These are phyloP conservation scores for Oxytropis ochrocephala DNA, from an alignment of 306 rosid genomes.

Conservation along the genomic window DNA sequence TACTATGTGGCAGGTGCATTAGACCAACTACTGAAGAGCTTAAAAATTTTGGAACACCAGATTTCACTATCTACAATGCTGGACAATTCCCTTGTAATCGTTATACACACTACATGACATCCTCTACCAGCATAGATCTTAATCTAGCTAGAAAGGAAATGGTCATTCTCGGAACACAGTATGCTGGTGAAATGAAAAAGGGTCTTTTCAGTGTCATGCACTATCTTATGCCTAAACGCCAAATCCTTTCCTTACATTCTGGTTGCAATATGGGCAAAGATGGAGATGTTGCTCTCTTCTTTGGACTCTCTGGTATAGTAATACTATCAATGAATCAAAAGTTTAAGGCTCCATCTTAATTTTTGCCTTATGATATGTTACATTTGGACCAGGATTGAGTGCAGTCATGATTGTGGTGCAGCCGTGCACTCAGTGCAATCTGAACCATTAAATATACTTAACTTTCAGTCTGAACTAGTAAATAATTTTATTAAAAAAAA, in stretches of 20 bases:
- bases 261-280: slow-evolving; percentile 86
- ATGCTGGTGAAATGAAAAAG: slow-evolving; percentile 97
- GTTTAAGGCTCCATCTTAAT: neutral
- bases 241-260: slow-evolving; percentile 76
- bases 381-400: too few relatives aligned
- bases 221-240: slow-evolving; percentile 84
- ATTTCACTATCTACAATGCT: slow-evolving; percentile 86
- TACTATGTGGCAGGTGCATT: slow-evolving; percentile 61
- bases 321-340: neutral
- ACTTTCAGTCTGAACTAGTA: too few relatives aligned
- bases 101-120: slow-evolving; percentile 90
- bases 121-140: slow-evolving; percentile 80
- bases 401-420: too few relatives aligned
- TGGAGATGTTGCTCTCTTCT: slow-evolving; percentile 95
- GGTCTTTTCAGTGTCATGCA: slow-evolving; percentile 89
- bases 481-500: too few relatives aligned
- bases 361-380: neutral
- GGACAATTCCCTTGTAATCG: slow-evolving; percentile 92
- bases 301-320: slow-evolving; percentile 73
- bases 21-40: slow-evolving; percentile 77
- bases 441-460: too few relatives aligned
- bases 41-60: slow-evolving; percentile 78
- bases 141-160: slow-evolving; percentile 83
- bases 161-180: slow-evolving; percentile 93
- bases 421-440: too few relatives aligned